Evolutionary conservation across 2,329 filamentous ascomycete species (phyloP), one percentile per base, ranked within the genome.

Genomic region (Xylaria sp.): DNA sequence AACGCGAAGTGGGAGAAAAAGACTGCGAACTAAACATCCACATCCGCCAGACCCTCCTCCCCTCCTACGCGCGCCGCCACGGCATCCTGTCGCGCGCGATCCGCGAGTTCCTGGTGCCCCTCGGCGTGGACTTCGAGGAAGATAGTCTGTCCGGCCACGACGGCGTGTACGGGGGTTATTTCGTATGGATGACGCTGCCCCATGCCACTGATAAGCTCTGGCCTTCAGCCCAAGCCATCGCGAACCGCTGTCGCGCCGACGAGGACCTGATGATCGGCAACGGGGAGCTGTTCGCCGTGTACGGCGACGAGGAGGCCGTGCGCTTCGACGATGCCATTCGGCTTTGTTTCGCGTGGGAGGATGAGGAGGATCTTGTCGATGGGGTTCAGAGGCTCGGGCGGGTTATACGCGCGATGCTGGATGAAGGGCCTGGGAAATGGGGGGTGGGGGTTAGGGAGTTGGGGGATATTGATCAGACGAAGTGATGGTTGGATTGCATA

Each of bases 141-240:
- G 61, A 50, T 12, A 65, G 72, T 37, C 32, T 72, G 9, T 9
- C 6, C 3, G 68, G 65, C 0, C 50, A 15, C 4, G 80, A 86
- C 65, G 75, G 79, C 1, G 79, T 90, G 2, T 91, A 90, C 37
- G 94, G 94, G 0, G 94, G 94, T 0, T 97, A 95, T 78, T 97
- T 97, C 78, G 83, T 97, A 57, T 97, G 94, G 94, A 80, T 97
- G 32, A 85, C 84, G 1, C 79, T 97, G 4, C 90, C 90, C 0
- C 25, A 18, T 78, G 18, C 4, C 1, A 25, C 34, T 1, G 1
- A 79, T 71, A 65, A 5, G 52, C 41, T 5, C 5, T 72, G 72
- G 69, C 81, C 91, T 63, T 83, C 85, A 9, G 89, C 86, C 44
- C 81, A 81, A 39, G 84, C 85, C 8, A 82, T 94, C 39, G 87